Base-by-base conservation (phyloP, 345 rosid species). In the Gossypium bickii region DNA sequence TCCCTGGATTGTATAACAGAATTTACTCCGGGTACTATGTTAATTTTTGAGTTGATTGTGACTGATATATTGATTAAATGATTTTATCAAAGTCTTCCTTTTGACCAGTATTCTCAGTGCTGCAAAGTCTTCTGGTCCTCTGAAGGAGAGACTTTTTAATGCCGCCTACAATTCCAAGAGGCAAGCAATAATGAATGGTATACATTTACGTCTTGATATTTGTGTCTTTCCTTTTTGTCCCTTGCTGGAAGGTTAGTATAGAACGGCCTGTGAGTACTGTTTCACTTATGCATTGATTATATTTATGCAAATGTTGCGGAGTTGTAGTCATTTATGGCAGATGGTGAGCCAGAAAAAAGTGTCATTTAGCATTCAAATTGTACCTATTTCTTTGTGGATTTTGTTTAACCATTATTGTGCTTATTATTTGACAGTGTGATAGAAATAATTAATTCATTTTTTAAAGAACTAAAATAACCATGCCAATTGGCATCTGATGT, bases 81-180 rank as follows among this genome's bases (percentile, higher is more conserved):
- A 76, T 65, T 76, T 64, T 47, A 49, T 90, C 98, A 66, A 51
- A 4, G 47, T 29, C 76, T 60, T 78, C 75, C 79, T 75, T 83
- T 80, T 18, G 77, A 80, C 7, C 87, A 95, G 99, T 69, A 85
- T 95, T 73, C 83, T 67, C 7, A 93, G 85, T 82, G 93, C 98
- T 55, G 99, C 93, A 62, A 89, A 88, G 84, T 53, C 91, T 48
- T 91, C 99, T 75, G 99, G 99, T 79, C 86, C 83, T 25, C 76
- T 95, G 67, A 91, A 78, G 86, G 89, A 93, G 86, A 95, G 99
- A 97, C 83, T 95, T 58, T 95, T 95, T 77, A 95, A 91, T 88
- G 90, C 85, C 72, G 98, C 99, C 71, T 95, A 93, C 80, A 93
- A 88, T 78, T 90, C 98, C 67, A 95, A 95, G 87, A 95, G 90